Percentiles rank a stretch among this genome's conserved stretches.
Evolutionary conservation across 805 yeast species (phyloP).

Genomic region (Groenewaldozyma salmanticensis): DNA sequence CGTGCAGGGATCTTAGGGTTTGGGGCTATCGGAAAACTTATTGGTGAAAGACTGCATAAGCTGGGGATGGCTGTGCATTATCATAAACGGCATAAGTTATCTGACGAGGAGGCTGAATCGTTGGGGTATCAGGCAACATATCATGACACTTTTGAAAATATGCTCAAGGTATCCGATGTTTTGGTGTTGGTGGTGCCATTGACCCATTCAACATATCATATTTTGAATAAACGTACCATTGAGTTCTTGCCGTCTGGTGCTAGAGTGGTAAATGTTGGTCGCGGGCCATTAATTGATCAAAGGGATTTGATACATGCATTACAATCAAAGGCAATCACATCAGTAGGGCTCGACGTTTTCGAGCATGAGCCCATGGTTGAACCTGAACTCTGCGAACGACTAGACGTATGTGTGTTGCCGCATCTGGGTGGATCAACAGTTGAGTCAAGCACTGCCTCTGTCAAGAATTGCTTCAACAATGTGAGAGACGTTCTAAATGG

Average conservation of each 20-base stretch:
- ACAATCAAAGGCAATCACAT: constrained; percentile 46
- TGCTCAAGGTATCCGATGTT: constrained; percentile 40
- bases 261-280: constrained; percentile 62
- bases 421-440: constrained; percentile 61
- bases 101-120: constrained; percentile 27
- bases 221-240: constrained; percentile 43
- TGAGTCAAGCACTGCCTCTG: constrained; percentile 13
- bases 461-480: constrained; percentile 50
- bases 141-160: constrained; percentile 35
- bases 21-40: constrained; percentile 62
- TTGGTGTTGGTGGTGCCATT: constrained; percentile 62
- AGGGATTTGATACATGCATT: constrained; percentile 54
- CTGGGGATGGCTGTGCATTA: constrained; percentile 60
- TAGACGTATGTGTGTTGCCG: constrained; percentile 59
- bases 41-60: constrained; percentile 46
- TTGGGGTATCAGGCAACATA: constrained; percentile 40
- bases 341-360: constrained; percentile 68
- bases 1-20: constrained; percentile 60
- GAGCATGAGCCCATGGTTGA: constrained; percentile 52
- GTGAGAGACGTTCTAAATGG: constrained; percentile 24
- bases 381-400: constrained; percentile 40
- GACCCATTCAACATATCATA: constrained; percentile 44
- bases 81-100: constrained; percentile 42
- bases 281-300: constrained; percentile 63
- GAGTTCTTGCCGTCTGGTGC: constrained; percentile 42